Conservation (phyloP, 2,329 filamentous ascomycete genomes). For the Trichoderma koningii region DNA sequence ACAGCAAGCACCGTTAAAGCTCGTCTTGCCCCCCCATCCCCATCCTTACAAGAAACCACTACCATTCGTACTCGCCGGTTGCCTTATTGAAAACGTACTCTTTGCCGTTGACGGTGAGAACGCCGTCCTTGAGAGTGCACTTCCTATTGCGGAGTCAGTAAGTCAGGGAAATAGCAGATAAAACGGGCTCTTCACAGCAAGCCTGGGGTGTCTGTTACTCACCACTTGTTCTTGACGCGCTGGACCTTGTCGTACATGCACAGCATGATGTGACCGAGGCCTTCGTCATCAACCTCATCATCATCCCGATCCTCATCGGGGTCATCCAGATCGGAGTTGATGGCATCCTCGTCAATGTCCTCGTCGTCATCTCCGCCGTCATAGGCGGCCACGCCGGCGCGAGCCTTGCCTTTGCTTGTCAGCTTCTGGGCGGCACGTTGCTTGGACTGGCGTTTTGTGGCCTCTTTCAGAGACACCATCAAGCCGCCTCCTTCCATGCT, state of each 20-base stretch:
- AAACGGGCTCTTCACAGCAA: neutral
- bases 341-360: conserved; percentile 78
- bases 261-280: conserved; percentile 86
- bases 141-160: conserved; percentile 61
- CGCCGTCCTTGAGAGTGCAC: conserved; percentile 96
- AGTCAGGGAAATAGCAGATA: conserved; percentile 23
- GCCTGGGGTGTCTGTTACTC: conserved; percentile 35
- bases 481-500: conserved; percentile 73
- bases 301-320: conserved; percentile 83
- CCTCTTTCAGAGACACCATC: conserved; percentile 70
- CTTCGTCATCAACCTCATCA: conserved; percentile 84
- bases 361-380: conserved; percentile 67
- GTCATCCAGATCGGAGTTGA: conserved; percentile 97
- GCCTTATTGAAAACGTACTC: conserved; percentile 99
- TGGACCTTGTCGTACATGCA: conserved; percentile 99
- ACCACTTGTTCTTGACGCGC: conserved; percentile 98
- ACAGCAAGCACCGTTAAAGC: neutral
- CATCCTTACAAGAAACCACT: conserved; percentile 34
- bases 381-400: conserved; percentile 49
- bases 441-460: conserved; percentile 41
- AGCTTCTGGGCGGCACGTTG: conserved; percentile 26
- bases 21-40: neutral
- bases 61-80: conserved; percentile 98
- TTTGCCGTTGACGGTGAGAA: conserved; percentile 88
- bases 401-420: conserved; percentile 34